phyloP scores from a whole-genome alignment of 23 red algal species.

The Gracilariopsis chorda region DNA sequence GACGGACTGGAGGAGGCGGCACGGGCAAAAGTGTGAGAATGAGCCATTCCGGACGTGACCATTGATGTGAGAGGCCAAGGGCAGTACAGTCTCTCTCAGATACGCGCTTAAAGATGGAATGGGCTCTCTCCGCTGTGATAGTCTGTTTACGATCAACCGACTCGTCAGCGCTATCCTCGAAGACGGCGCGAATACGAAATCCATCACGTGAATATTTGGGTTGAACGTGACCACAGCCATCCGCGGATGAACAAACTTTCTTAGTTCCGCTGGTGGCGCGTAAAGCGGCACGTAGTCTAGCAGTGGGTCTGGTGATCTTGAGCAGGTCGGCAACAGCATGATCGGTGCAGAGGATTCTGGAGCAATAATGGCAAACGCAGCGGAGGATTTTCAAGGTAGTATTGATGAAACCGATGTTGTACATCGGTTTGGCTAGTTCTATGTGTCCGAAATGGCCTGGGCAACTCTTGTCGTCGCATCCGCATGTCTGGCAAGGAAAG shows the following conservation, averaged over 20 bases:
- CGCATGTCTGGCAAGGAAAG: slow-evolving; percentile 93
- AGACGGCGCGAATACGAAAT: slow-evolving; percentile 84
- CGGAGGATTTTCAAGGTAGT: slow-evolving; percentile 85
- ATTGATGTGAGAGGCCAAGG: slow-evolving; percentile 75
- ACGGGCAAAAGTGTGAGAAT: slow-evolving; percentile 87
- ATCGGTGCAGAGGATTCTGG: slow-evolving; percentile 67
- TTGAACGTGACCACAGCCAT: slow-evolving; percentile 87
- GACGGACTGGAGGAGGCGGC: slow-evolving; percentile 92
- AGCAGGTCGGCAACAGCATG: slow-evolving; percentile 9
- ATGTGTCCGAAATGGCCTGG: slow-evolving; percentile 98
- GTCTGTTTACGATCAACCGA: slow-evolving; percentile 79
- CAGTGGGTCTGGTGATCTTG: neutral
- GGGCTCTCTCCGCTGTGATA: slow-evolving; percentile 76
- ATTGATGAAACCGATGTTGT: slow-evolving; percentile 81
- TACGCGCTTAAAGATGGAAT: slow-evolving; percentile 85
- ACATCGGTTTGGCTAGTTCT: slow-evolving; percentile 94
- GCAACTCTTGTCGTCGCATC: slow-evolving; percentile 74
- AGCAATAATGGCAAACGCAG: slow-evolving; percentile 95
- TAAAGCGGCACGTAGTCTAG: slow-evolving; percentile 20
- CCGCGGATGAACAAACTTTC: slow-evolving; percentile 27
- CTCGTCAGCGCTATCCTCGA: slow-evolving; percentile 72
- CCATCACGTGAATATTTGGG: slow-evolving; percentile 88
- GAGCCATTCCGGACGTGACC: slow-evolving; percentile 91
- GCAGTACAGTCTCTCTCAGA: slow-evolving; percentile 72
- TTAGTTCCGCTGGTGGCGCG: neutral